phyloP scores from a whole-genome alignment of 352 stramenopile species.

The Phytophthora cryptogea region DNA sequence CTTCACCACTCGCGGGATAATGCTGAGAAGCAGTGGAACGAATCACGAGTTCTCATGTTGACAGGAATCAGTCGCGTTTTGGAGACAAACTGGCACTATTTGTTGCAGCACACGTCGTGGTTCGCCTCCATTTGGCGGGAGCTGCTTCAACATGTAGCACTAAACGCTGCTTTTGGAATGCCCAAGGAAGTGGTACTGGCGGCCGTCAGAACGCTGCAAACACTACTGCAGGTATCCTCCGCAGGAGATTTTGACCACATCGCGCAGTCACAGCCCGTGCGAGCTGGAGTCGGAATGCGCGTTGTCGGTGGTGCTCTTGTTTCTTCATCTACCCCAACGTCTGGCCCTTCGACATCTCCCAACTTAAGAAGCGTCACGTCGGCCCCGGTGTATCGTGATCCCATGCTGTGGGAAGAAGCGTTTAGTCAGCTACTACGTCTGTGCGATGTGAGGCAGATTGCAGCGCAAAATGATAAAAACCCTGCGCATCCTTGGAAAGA shows the following conservation, averaged over 20 bases:
- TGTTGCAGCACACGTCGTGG: slow-evolving; percentile 67
- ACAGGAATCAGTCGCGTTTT: slow-evolving; percentile 94
- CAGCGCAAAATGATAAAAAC: slow-evolving; percentile 24
- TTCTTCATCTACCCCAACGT: slow-evolving; percentile 34
- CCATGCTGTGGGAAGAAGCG: slow-evolving; percentile 67
- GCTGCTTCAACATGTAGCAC: slow-evolving; percentile 62
- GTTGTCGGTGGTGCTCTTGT: slow-evolving; percentile 88
- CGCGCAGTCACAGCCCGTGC: slow-evolving; percentile 70
- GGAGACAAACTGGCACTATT: slow-evolving; percentile 77
- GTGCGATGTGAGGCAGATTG: slow-evolving; percentile 49
- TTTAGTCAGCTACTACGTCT: slow-evolving; percentile 66
- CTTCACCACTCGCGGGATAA: slow-evolving; percentile 97
- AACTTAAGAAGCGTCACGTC: slow-evolving; percentile 25
- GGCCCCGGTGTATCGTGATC: slow-evolving; percentile 44
- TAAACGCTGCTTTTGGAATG: slow-evolving; percentile 53
- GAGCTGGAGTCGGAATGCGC: slow-evolving; percentile 88
- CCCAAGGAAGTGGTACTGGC: slow-evolving; percentile 84
- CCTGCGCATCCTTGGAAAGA: slow-evolving; percentile 44
- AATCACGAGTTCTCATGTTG: slow-evolving; percentile 95
- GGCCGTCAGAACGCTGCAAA: slow-evolving; percentile 76
- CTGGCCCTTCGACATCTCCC: slow-evolving; percentile 23
- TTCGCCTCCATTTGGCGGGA: slow-evolving; percentile 66
- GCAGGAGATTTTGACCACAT: slow-evolving; percentile 74
- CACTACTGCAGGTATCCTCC: slow-evolving; percentile 82
- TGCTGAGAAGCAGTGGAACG: slow-evolving; percentile 96